Percentiles rank a stretch among this genome's conserved stretches.
These are phyloP conservation scores for Cyberlindnera xylosilytica DNA, from an alignment of 805 yeast species.

Conservation along the genomic window DNA sequence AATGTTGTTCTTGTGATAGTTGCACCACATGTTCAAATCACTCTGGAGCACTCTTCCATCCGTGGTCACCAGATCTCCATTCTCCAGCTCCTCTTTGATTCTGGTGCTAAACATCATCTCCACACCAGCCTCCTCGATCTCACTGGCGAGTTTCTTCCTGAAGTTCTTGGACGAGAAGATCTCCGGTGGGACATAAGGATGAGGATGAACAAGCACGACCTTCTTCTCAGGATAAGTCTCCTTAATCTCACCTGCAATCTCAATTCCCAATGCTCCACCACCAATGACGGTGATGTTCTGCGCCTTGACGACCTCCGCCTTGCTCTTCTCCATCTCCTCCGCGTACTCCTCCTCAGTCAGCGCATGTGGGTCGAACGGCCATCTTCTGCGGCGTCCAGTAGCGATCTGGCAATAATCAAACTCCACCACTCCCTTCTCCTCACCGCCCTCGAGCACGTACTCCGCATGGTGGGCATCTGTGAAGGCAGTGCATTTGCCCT, in stretches of 20 bases:
- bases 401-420: conserved; percentile 49
- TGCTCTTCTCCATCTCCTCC: conserved; percentile 40
- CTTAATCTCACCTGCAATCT: conserved; percentile 46
- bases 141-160: conserved; percentile 14
- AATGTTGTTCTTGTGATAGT: conserved; percentile 33
- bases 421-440: conserved; percentile 22
- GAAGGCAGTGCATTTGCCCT: conserved; percentile 25
- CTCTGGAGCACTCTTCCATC: conserved; percentile 28
- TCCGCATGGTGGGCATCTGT: conserved; percentile 20
- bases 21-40: conserved; percentile 38
- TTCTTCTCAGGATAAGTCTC: conserved; percentile 35
- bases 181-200: conserved; percentile 39
- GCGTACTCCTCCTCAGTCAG: conserved; percentile 34
- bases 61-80: conserved; percentile 25
- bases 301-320: conserved; percentile 31
- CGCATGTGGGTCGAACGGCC: conserved; percentile 55
- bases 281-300: conserved; percentile 45
- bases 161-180: conserved; percentile 24
- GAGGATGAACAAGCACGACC: conserved; percentile 41
- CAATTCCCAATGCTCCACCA: conserved; percentile 52
- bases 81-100: conserved; percentile 27
- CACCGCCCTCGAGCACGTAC: conserved; percentile 22
- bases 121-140: conserved; percentile 23
- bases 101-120: conserved; percentile 31
- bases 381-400: conserved; percentile 47